These are phyloP conservation scores for Euphorbia peplus DNA, from an alignment of 345 rosid species.

Conservation along the genomic window DNA sequence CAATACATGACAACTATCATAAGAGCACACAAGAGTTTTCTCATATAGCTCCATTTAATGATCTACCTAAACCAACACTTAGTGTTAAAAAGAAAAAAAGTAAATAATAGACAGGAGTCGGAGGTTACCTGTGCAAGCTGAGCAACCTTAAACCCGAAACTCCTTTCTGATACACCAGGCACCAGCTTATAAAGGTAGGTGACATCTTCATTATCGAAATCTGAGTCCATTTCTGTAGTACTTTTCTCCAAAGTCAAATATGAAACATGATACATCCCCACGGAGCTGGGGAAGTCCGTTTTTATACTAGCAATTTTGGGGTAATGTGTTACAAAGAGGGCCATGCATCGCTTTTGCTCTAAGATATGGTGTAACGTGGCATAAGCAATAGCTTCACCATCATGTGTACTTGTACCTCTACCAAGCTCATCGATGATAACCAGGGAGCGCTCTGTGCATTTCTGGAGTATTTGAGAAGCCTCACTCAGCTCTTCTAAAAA, in stretches of 20 bases:
- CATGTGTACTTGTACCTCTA: slow-evolving; percentile 93
- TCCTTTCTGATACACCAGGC: slow-evolving; percentile 72
- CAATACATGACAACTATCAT: neutral
- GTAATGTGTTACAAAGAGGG: slow-evolving; percentile 93
- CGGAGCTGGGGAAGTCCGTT: slow-evolving; percentile 49
- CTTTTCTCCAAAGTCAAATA: slow-evolving; percentile 56
- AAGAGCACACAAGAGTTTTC: neutral
- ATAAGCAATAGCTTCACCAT: slow-evolving; percentile 90
- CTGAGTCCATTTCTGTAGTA: slow-evolving; percentile 13
- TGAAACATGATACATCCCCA: slow-evolving; percentile 80
- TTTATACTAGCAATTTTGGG: slow-evolving; percentile 69
- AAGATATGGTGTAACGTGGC: slow-evolving; percentile 79
- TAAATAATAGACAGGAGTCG: neutral
- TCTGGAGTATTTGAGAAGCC: slow-evolving; percentile 66
- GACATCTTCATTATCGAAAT: slow-evolving; percentile 54
- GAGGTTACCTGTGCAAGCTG: slow-evolving; percentile 74
- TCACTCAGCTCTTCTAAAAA: slow-evolving; percentile 91
- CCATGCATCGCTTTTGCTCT: slow-evolving; percentile 61
- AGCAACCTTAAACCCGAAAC: slow-evolving; percentile 92
- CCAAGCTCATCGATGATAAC: slow-evolving; percentile 96
- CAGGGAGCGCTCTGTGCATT: slow-evolving; percentile 63
- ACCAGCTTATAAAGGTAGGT: slow-evolving; percentile 88
- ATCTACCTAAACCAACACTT: neutral
- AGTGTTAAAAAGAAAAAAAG: too few relatives aligned
- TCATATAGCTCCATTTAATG: neutral